These are phyloP conservation scores for Peronospora farinosa DNA, from an alignment of 352 stramenopile genomes.

Conservation along the genomic window DNA sequence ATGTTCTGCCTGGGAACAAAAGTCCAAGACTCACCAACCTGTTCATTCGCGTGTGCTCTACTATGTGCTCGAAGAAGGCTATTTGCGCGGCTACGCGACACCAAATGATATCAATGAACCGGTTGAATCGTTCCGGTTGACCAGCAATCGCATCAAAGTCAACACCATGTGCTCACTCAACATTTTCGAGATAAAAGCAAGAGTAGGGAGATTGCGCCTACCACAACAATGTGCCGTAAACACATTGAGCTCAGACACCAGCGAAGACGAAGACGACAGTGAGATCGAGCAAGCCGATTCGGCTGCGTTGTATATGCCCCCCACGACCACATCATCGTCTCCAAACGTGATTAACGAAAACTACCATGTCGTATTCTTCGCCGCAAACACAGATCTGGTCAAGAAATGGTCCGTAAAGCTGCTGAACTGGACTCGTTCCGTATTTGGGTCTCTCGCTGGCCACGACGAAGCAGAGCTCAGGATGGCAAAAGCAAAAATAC, in stretches of 20 bases:
- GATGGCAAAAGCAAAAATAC: slow-evolving; percentile 24
- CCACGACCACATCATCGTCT: slow-evolving; percentile 3
- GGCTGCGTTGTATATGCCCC: not conserved
- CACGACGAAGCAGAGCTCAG: slow-evolving; percentile 13
- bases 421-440: slow-evolving; percentile 68
- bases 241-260: slow-evolving; percentile 30
- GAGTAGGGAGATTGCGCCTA: slow-evolving; percentile 6
- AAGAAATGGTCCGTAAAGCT: slow-evolving; percentile 48
- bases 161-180: slow-evolving; percentile 59
- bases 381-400: slow-evolving; percentile 41
- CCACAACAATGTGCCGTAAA: slow-evolving; percentile 17
- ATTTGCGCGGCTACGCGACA: slow-evolving; percentile 42
- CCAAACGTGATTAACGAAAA: slow-evolving; percentile 8
- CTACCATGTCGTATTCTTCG: slow-evolving; percentile 45
- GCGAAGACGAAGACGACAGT: not conserved
- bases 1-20: slow-evolving; percentile 20
- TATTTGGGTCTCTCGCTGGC: slow-evolving; percentile 31
- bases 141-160: slow-evolving; percentile 48
- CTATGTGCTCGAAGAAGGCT: slow-evolving; percentile 62
- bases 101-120: slow-evolving; percentile 31
- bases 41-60: slow-evolving; percentile 42
- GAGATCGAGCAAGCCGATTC: not conserved
- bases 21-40: slow-evolving; percentile 5
- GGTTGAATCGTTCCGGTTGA: slow-evolving; percentile 57
- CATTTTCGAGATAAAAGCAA: slow-evolving; percentile 53